Evolutionary conservation across 2,329 filamentous ascomycete genomes (phyloP), one percentile per base, ranked within the genome.

Genomic region (Monosporascus sp.): DNA sequence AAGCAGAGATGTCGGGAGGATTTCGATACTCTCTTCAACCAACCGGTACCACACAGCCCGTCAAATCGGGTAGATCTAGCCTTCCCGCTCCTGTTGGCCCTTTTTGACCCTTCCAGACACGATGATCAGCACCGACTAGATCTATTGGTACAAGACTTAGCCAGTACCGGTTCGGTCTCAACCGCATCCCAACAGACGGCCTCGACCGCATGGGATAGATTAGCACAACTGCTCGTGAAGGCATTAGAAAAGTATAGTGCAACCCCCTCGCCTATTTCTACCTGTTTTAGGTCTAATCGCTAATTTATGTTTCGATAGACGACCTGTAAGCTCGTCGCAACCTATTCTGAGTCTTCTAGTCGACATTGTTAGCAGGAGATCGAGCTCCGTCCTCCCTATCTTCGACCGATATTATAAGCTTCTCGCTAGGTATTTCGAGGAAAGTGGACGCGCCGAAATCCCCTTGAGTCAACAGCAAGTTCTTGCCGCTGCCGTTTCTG

Each of bases 1-100:
- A 82, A 82, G 58, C 72, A 78, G 47, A 64, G 65, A 51, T 84
- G 82, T 72, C 79, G 88, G 57, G 67, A 70, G 49, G 70, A 79
- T 41, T 89, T 90, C 73, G 88, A 92, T 69, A 65, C 72, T 8
- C 65, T 81, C 36, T 86, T 87, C 62, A 64, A 62, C 50, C 59
- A 62, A 56, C 70, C 72, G 51, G 57, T 60, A 14, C 57, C 64
- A n/a, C 60, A 64, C 52, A 70, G 72, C 54, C 57, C 62, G 27
- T 51, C 53, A 18, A 49, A 45, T 36, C 57, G 62, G 51, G 50
- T 62, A 50, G 66, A 68, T 6, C 60, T 64, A 39, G 77, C 76
- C 47, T 68, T 79, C 35, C 74, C 72, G 35, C 69, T 84, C 8
- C 66, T 84, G 25, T 65, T 81, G 22, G 70, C 74, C 14, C 74